These are phyloP conservation scores for Irpex sp. DNA, from an alignment of 1,284 basidiomycete species.

Conservation along the genomic window DNA sequence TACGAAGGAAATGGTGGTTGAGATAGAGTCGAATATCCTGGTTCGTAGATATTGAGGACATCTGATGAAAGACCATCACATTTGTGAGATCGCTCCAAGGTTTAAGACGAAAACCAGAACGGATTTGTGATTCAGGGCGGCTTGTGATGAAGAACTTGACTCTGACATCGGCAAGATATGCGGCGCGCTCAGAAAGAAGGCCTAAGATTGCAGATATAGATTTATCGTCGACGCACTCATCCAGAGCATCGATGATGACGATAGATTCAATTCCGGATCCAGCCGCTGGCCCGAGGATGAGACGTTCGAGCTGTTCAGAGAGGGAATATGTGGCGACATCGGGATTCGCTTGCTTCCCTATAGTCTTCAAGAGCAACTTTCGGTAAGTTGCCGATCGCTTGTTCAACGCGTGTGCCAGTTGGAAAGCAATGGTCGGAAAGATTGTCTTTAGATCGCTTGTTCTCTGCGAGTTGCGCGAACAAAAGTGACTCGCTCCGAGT, in stretches of 20 bases:
- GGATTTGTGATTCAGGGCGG: conserved; percentile 30
- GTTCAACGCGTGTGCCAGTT: conserved; percentile 23
- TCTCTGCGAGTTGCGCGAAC: conserved; percentile 21
- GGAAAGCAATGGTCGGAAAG: conserved; percentile 33
- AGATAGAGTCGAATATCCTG: background rate
- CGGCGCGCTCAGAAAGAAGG: conserved; percentile 18
- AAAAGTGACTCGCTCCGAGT: conserved; percentile 35
- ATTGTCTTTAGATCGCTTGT: conserved; percentile 23
- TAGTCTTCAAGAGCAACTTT: background rate
- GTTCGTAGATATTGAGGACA: background rate
- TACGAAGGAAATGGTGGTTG: background rate
- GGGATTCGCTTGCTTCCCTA: background rate
- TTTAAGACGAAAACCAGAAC: conserved; percentile 8
- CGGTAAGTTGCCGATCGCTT: background rate
- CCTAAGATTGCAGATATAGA: conserved; percentile 18
- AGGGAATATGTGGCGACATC: background rate
- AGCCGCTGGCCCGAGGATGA: conserved; percentile 17
- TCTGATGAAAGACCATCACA: background rate
- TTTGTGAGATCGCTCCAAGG: background rate
- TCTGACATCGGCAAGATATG: background rate
- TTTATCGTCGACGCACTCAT: conserved; percentile 32
- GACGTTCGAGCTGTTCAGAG: background rate
- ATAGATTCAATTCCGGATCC: conserved; percentile 3
- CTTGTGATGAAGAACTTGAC: conserved; percentile 33
- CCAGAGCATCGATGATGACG: conserved; percentile 30